Evolutionary conservation across 306 rosid genomes (phyloP), one percentile per base, ranked within the genome.

Genomic region (Inga laurina): DNA sequence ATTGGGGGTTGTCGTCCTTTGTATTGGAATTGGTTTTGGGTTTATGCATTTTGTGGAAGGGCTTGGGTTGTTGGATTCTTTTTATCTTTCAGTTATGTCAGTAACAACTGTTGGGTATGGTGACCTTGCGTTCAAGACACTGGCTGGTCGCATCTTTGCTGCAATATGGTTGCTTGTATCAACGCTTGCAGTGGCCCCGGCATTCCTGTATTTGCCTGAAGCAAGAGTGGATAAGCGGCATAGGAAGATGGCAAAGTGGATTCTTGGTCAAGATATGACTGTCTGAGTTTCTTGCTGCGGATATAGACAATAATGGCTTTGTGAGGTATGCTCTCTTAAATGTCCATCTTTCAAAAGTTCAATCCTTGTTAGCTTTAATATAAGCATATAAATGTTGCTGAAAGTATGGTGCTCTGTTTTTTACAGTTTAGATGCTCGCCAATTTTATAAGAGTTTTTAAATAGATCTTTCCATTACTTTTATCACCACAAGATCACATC

Each of bases 171-270:
- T 97, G 92, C 98, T 94, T 61, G 94, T 97, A 27, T 97, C 99
- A 0, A 97, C 99, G 0, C 97, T 97, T 11, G 93, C 98, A 0
- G 99, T 97, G 68, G 99, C 99, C 66, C 89, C 97, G 72, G 98
- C 99, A 0, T 94, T 94, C 84, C 90, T 97, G 72, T 97, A 87
- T 85, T 90, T 97, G 89, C 98, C 99, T 8, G 98, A 97, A 90
- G 98, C 99, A 11, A 94, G 99, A 85, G 98, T 97, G 74, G 99
- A 94, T 84, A 97, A 94, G 86, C 90, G 99, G 84, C 97, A 97
- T 70, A 92, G 98, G 91, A 92, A 1, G 85, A 92, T 97, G 99
- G 97, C 97, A 3, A 92, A 97, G 90, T 97, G 99, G 99, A 82
- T 97, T 84, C 98, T 97, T 83, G 98, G 98, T 72, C 99, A 97